Base-by-base conservation (phyloP, 768 basidiomycete genomes). In the Pleurotus platypus region DNA sequence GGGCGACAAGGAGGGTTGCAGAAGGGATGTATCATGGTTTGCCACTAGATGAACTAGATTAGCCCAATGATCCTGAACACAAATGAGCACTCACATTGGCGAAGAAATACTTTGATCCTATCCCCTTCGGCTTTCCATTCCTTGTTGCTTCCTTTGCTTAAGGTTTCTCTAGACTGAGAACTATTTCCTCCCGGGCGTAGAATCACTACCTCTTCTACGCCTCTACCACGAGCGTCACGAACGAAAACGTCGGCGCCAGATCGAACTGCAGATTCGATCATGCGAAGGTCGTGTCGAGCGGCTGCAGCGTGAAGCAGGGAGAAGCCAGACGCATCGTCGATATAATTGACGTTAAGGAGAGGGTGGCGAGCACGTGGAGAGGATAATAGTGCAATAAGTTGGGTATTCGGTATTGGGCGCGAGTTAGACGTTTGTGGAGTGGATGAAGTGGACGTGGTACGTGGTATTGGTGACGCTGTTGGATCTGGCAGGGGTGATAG, bases 161-260 rank as follows among this genome's bases (percentile, higher is more conserved):
- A 61, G 56, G 16, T 62, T 38, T 57, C 53, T 47, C 38, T 60
- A 57, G 9, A 9, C 9, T 38, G 38, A 2, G 13, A 18, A 22
- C 37, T 2, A 40, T 54, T n/a, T 2, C 16, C 51, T 12, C 20
- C 27, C 22, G 38, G 51, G 20, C 51, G 35, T 15, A 42, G 39
- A 39, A 39, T 54, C 38, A 54, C 51, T 18, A 54, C 51, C 18
- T 54, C 51, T 13, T 54, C 51, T 7, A 54, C 38, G 15, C 51
- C 51, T 26, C 51, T n/a, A 0, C 94, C 94, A 58, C 72, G 78
- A 18, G 85, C 77, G 69, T 96, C 89, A 3, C 93, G 78, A 1
- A 89, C 86, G 65, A 95, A 95, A 3, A 95, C 89, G 65, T 95
- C 93, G 0, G 92, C 93, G 0, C 94, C 94, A 7, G 89, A 87